Base-by-base conservation (phyloP, 2,329 filamentous ascomycete genomes). In the Colletotrichum eleusines region DNA sequence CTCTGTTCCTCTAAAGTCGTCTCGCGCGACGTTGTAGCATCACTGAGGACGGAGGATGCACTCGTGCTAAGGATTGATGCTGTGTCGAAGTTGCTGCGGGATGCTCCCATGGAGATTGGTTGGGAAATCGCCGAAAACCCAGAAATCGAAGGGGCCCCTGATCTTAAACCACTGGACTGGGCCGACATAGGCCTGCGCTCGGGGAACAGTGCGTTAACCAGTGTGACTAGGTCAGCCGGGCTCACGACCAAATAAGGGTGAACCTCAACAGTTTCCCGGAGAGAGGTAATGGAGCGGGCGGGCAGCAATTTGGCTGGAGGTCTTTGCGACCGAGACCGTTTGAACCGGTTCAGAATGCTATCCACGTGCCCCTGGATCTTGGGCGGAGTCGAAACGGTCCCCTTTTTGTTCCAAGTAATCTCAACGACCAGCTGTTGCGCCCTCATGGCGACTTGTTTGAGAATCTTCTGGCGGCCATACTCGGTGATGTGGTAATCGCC, bases 401-500 rank as follows among this genome's bases (percentile, higher is more conserved):
- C 80, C 76, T 91, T 88, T 76, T 83, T 89, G 76, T 86, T 94
- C 89, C 91, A 91, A 69, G 89, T 86, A 81, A 94, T 90, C 76
- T 95, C 93, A 71, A 93, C 89, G 16, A 95, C 93, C 73, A 93
- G 88, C 76, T 92, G 91, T 77, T 95, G 92, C 60, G 93, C 92
- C 73, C 92, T 90, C 78, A 92, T 90, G 66, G 92, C 94, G 67
- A 98, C 91, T 78, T 95, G 92, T 76, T 91, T 91, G 66, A 92
- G 83, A 67, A 92, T 92, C 80, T 91, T 95, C 76, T 97, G 93
- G 53, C 96, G 90, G 51, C 94, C 94, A 80, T 95, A 94, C 75
- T 97, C 94, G 60, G 93, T 95, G 76, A 98, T 94, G 82, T 97
- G 94, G 79, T 97, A 95, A 76, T 97, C 94, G 67, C 94, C 88